Percentiles rank a stretch among this genome's conserved stretches.
phyloP scores from a whole-genome alignment of 1,139 yeast genomes.

The Debaryomyces coudertii region DNA sequence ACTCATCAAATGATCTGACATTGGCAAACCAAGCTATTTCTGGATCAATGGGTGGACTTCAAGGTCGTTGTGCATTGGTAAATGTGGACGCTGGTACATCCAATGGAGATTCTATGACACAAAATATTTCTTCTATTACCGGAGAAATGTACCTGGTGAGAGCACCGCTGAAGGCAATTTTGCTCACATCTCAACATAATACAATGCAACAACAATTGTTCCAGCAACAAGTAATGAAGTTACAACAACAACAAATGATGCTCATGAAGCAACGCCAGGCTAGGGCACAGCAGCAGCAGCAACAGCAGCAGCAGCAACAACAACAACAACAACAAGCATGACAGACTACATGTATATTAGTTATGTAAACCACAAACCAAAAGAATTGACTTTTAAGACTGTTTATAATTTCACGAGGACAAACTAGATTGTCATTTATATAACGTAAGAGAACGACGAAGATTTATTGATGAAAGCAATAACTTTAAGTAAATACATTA shows the following conservation, averaged over 20 bases:
- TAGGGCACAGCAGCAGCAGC: conserved; percentile 37
- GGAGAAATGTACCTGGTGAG: conserved; percentile 62
- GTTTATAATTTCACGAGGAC: neutral
- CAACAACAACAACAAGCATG: conserved; percentile 21
- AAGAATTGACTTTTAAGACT: neutral
- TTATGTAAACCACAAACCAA: neutral
- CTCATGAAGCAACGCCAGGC: conserved; percentile 35
- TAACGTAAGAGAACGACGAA: neutral
- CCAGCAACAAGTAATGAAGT: conserved; percentile 52
- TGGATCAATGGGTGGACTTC: conserved; percentile 69
- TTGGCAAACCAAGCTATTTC: conserved; percentile 54
- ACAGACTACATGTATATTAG: neutral
- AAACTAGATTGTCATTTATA: neutral
- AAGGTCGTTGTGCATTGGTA: conserved; percentile 75
- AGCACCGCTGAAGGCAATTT: conserved; percentile 59
- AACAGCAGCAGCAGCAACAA: conserved; percentile 32
- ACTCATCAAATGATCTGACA: conserved; percentile 38
- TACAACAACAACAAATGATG: conserved; percentile 38
- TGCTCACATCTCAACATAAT: conserved; percentile 48
- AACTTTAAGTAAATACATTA: neutral
- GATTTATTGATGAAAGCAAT: no score
- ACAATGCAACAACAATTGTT: conserved; percentile 50
- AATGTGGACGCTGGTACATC: conserved; percentile 54
- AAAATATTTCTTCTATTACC: conserved; percentile 52
- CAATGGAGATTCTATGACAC: conserved; percentile 41